A percentile compares a stretch with the other conserved stretches of the same genome.
Conservation (phyloP, 805 yeast genomes). For the Saccharomycopsis sp. region DNA sequence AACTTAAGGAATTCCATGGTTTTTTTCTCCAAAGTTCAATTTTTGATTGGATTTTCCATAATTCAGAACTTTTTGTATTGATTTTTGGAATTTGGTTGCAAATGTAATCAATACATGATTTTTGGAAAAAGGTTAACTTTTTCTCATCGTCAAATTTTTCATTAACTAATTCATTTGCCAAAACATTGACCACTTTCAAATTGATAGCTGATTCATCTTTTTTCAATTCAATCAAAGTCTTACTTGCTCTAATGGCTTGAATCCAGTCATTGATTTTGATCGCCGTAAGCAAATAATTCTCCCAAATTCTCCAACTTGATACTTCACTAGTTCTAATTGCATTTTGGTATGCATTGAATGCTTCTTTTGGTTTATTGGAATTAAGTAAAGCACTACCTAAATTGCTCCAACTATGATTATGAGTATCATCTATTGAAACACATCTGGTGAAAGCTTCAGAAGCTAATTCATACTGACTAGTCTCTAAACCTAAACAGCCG, state of each 20-base stretch:
- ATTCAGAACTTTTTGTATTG: conserved; percentile 44
- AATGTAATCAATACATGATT: conserved; percentile 59
- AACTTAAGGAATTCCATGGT: conserved; percentile 83
- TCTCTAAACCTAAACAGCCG: conserved; percentile 82
- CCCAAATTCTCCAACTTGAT: conserved; percentile 84
- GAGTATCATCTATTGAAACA: conserved; percentile 73
- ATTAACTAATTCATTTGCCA: conserved; percentile 52
- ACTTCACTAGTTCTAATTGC: conserved; percentile 65
- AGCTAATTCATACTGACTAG: conserved; percentile 60
- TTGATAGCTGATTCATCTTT: conserved; percentile 61
- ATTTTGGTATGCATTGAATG: conserved; percentile 73
- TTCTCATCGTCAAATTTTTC: conserved; percentile 32
- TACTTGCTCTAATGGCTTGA: conserved; percentile 72
- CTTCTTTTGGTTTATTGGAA: conserved; percentile 58
- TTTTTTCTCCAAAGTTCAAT: conserved; percentile 79
- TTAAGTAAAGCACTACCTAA: conserved; percentile 70
- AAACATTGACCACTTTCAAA: conserved; percentile 60
- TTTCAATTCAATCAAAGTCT: conserved; percentile 46
- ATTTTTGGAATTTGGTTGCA: conserved; percentile 58
- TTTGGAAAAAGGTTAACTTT: conserved; percentile 51
- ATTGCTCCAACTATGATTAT: conserved; percentile 84
- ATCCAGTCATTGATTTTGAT: conserved; percentile 79
- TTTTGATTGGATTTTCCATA: conserved; percentile 77
- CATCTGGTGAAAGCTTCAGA: conserved; percentile 90
- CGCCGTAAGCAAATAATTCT: conserved; percentile 76